Evolutionary conservation across 371 early-diverging fungal species (phyloP).

Genomic region (Rhizopus sp.): DNA sequence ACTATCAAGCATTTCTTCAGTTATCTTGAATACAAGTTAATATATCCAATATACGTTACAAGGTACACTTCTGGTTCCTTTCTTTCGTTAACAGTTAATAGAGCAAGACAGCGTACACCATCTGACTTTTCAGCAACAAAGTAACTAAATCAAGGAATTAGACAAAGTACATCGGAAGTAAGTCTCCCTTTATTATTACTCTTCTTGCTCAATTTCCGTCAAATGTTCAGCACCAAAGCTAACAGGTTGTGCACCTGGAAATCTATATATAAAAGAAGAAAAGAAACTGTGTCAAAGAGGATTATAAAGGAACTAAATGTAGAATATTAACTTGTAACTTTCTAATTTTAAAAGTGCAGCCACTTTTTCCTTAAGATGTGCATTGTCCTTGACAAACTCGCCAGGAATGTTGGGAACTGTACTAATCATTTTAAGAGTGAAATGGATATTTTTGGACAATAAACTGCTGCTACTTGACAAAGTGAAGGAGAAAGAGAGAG

Average conservation of each 20-base stretch:
- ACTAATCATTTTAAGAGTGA: constrained; percentile 19
- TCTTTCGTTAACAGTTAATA: constrained; percentile 49
- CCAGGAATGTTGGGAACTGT: constrained; percentile 54
- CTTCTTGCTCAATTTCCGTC: constrained; percentile 72
- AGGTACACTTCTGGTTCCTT: constrained; percentile 63
- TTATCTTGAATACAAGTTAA: background rate
- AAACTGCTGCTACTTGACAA: no score
- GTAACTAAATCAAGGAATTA: constrained; percentile 55
- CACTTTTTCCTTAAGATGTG: constrained; percentile 35
- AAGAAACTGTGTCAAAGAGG: background rate
- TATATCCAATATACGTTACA: constrained; percentile 25
- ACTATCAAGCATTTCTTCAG: constrained; percentile 40
- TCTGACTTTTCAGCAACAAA: constrained; percentile 98
- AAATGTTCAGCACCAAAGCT: constrained; percentile 78
- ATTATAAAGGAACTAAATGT: background rate
- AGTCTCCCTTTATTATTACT: constrained; percentile 65
- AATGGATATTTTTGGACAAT: no score
- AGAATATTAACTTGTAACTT: constrained; percentile 38
- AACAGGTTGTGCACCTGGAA: constrained; percentile 96
- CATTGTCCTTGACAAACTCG: constrained; percentile 36
- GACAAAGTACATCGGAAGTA: background rate
- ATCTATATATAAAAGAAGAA: constrained; percentile 36
- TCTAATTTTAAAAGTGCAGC: constrained; percentile 39
- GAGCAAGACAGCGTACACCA: constrained; percentile 90
- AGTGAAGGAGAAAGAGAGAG: no score